A percentile compares a stretch with the other conserved stretches of the same genome.
phyloP scores from a whole-genome alignment of 2,329 filamentous ascomycete genomes.

The Dothistroma pini region DNA sequence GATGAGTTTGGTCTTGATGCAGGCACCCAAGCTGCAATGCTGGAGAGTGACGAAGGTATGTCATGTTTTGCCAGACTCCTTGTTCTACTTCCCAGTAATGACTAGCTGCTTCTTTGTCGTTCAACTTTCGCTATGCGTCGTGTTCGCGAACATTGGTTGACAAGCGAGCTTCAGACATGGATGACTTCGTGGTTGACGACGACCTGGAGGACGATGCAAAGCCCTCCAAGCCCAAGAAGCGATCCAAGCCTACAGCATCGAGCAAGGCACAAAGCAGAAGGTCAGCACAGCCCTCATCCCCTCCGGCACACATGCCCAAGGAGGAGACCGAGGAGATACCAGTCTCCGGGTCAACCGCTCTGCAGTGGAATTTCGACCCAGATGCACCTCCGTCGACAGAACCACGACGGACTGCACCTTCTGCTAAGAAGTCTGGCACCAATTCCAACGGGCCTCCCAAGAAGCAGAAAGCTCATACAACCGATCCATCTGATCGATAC shows the following conservation, averaged over 20 bases:
- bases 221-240: conserved; percentile 60
- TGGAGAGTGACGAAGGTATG: conserved; percentile 60
- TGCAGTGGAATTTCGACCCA: conserved; percentile 76
- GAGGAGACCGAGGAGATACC: conserved; percentile 52
- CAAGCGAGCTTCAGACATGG: conserved; percentile 56
- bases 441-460: conserved; percentile 26
- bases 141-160: conserved; percentile 15
- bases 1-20: conserved; percentile 63
- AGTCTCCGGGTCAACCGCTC: conserved; percentile 62
- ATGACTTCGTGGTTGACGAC: conserved; percentile 83
- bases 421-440: conserved; percentile 30
- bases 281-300: conserved; percentile 44
- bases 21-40: conserved; percentile 52
- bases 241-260: conserved; percentile 52
- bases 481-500: conserved; percentile 82
- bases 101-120: conserved; percentile 11
- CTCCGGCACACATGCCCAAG: conserved; percentile 37
- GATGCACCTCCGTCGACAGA: conserved; percentile 53
- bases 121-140: not conserved
- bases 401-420: conserved; percentile 39
- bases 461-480: conserved; percentile 68
- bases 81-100: conserved; percentile 22
- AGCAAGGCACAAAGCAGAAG: conserved; percentile 22
- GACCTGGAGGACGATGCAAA: conserved; percentile 68
- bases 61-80: conserved; percentile 2